Conservation (phyloP, 139 green algal genomes). For the Chlorella sp. region DNA sequence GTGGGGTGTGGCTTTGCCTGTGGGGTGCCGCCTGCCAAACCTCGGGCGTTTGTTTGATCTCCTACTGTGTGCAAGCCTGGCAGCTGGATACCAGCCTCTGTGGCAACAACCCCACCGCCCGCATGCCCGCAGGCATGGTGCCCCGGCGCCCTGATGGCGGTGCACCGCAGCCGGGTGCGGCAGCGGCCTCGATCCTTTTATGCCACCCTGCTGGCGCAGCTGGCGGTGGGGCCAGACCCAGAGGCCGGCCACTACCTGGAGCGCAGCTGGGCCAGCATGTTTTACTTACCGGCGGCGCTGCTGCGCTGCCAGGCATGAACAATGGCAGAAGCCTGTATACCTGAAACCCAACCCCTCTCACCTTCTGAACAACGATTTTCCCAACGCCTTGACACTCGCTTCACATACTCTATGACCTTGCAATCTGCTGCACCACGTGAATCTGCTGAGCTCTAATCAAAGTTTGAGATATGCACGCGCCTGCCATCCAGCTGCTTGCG, state of each 20-base stretch:
- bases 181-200: neutral
- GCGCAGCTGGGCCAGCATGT: conserved; percentile 7
- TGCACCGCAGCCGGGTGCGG: neutral
- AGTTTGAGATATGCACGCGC: too few relatives aligned
- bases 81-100: neutral
- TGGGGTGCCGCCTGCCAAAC: neutral
- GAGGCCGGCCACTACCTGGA: conserved; percentile 7
- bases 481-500: too few relatives aligned
- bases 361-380: too few relatives aligned
- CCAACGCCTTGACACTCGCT: too few relatives aligned
- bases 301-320: neutral
- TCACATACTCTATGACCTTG: too few relatives aligned
- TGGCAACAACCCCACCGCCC: too few relatives aligned
- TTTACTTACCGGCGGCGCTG: neutral
- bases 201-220: neutral
- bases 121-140: neutral
- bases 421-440: too few relatives aligned
- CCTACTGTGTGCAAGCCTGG: neutral
- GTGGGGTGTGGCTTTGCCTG: neutral
- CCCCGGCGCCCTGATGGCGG: neutral
- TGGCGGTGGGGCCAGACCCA: neutral
- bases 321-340: too few relatives aligned
- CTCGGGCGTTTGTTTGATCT: too few relatives aligned
- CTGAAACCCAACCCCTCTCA: too few relatives aligned
- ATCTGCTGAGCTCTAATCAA: too few relatives aligned